Evolutionary conservation across 805 yeast genomes (phyloP).

Genomic region (Candida wancherniae): DNA sequence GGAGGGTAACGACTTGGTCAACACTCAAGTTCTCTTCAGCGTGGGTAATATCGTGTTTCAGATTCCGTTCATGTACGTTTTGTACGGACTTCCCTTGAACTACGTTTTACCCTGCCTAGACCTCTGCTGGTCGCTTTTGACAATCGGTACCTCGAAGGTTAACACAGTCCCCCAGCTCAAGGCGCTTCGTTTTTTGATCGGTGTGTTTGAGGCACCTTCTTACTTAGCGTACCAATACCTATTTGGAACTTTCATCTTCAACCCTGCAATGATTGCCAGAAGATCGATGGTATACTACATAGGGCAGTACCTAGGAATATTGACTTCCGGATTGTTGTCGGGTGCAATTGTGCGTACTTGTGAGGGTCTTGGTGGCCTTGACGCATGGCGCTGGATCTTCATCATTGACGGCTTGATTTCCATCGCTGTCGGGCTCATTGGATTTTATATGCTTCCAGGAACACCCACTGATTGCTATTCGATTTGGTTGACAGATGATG

Average conservation of each 20-base stretch:
- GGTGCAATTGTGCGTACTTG: constrained; percentile 17
- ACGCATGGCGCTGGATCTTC: constrained; percentile 18
- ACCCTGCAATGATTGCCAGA: constrained; percentile 21
- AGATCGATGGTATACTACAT: constrained; percentile 24
- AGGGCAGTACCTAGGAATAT: constrained; percentile 28
- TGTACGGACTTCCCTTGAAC: constrained; percentile 21
- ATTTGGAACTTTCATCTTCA: constrained; percentile 22
- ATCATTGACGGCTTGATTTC: constrained; percentile 16
- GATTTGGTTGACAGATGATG: constrained; percentile 16
- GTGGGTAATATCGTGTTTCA: constrained; percentile 25
- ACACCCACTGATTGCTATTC: constrained; percentile 17
- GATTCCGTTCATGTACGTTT: constrained; percentile 21
- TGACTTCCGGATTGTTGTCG: constrained; percentile 26
- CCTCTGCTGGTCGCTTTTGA: constrained; percentile 21
- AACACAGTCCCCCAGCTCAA: constrained; percentile 18
- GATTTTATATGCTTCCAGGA: constrained; percentile 19
- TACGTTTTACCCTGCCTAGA: constrained; percentile 20
- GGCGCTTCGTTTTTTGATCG: constrained; percentile 23
- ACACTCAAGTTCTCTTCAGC: constrained; percentile 22
- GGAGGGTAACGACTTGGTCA: constrained; percentile 26
- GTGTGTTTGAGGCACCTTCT: constrained; percentile 24
- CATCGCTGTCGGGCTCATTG: constrained; percentile 14
- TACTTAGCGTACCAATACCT: constrained; percentile 25
- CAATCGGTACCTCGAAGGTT: constrained; percentile 19
- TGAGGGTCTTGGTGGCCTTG: constrained; percentile 12